Evolutionary conservation across 345 rosid species (phyloP).

Genomic region (Populus simonii): DNA sequence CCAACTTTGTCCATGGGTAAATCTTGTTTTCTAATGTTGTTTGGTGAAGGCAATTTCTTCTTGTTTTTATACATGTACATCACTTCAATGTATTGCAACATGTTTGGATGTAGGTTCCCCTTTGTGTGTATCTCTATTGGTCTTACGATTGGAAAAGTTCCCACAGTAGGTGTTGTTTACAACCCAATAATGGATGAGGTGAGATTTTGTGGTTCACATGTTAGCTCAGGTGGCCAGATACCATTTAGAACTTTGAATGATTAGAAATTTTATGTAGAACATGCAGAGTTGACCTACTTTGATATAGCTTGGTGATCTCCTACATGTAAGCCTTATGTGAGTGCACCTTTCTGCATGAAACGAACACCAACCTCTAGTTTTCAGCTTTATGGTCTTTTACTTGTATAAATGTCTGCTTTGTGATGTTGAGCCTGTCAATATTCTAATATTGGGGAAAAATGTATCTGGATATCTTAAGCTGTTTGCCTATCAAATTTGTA

Average conservation of each 20-base stretch:
- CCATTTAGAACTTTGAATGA: neutral
- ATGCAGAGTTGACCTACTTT: neutral
- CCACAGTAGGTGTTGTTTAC: conserved; percentile 83
- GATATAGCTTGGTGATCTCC: neutral
- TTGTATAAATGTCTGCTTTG: neutral
- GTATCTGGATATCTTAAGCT: neutral
- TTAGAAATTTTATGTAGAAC: neutral
- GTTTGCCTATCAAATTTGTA: neutral
- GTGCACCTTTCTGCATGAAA: neutral
- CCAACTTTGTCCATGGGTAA: conserved; percentile 97
- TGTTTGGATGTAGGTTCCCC: conserved; percentile 57
- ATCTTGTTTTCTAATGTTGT: neutral
- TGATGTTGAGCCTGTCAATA: neutral
- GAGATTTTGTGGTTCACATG: conserved; percentile 14
- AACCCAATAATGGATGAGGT: conserved; percentile 97
- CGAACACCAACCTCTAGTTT: neutral
- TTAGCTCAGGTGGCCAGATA: neutral
- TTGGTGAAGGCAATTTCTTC: conserved; percentile 12
- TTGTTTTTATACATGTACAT: neutral
- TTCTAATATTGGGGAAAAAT: neutral
- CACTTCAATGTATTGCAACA: conserved; percentile 7
- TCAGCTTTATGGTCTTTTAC: neutral
- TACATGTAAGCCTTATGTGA: neutral
- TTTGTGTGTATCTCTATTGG: conserved; percentile 90
- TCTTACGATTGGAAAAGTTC: conserved; percentile 79